A percentile compares a stretch with the other conserved stretches of the same genome.
phyloP scores from a whole-genome alignment of 805 yeast genomes.

The Isabelozyma pseudorhagii region DNA sequence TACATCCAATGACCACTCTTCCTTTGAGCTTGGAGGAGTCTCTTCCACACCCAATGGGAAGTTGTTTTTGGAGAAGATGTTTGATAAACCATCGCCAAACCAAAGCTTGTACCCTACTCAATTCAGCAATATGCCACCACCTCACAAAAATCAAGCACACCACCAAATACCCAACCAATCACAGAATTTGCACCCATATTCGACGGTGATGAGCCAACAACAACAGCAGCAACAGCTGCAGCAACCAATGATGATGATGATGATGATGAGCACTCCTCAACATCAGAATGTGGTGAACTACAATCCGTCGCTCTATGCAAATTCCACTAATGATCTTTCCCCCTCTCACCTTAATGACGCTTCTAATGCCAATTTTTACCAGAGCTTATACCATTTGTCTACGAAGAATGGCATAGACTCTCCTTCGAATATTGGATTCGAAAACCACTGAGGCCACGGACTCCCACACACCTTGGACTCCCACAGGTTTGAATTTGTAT shows the following conservation, averaged over 20 bases:
- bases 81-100: constrained; percentile 37
- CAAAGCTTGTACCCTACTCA: constrained; percentile 6
- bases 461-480: too few species aligned
- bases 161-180: constrained; percentile 4
- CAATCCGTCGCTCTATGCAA: constrained; percentile 11
- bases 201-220: constrained; percentile 8
- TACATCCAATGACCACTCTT: constrained; percentile 34
- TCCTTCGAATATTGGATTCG: background rate
- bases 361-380: constrained; percentile 1
- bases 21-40: constrained; percentile 37
- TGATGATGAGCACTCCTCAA: constrained; percentile 45
- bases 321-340: constrained; percentile 11
- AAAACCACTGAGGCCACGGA: background rate
- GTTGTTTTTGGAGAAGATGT: constrained; percentile 35
- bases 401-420: background rate
- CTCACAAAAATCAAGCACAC: constrained; percentile 11
- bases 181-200: constrained; percentile 5
- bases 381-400: background rate
- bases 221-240: constrained; percentile 9
- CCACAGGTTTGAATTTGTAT: too few species aligned
- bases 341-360: constrained; percentile 6
- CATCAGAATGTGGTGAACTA: constrained; percentile 28
- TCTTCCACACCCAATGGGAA: constrained; percentile 41
- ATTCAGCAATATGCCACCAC: constrained; percentile 29
- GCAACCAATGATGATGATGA: constrained; percentile 14